A percentile compares a stretch with the other conserved stretches of the same genome.
Evolutionary conservation across 1,139 yeast species (phyloP).

Genomic region (Barnettozyma hawaiiensis): DNA sequence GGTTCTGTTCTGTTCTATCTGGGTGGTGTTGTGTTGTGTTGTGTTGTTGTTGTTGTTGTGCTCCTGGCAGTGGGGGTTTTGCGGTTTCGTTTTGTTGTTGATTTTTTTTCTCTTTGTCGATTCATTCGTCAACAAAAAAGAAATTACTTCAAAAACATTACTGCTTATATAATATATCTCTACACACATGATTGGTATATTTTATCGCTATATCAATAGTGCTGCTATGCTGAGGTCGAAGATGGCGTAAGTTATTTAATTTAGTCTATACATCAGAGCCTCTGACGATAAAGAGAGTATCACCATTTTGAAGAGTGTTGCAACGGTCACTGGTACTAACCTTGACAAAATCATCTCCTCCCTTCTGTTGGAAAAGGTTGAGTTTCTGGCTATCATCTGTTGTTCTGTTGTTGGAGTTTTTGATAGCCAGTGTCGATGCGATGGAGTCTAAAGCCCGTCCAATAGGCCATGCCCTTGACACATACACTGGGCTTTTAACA

Average conservation of each 20-base stretch:
- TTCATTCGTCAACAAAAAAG: neutral
- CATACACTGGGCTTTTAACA: slow-evolving; percentile 38
- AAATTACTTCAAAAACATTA: neutral
- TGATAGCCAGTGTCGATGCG: slow-evolving; percentile 47
- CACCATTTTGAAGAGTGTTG: slow-evolving; percentile 43
- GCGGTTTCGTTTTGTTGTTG: slow-evolving; percentile 1
- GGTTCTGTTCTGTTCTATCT: too few species aligned
- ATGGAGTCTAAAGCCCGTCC: slow-evolving; percentile 75
- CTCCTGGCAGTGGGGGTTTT: neutral
- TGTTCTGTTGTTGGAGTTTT: slow-evolving; percentile 51
- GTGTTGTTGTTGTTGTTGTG: neutral
- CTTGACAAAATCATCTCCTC: slow-evolving; percentile 31
- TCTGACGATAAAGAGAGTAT: slow-evolving; percentile 51
- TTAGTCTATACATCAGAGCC: slow-evolving; percentile 32
- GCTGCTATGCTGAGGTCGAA: too few species aligned
- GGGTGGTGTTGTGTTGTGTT: too few species aligned
- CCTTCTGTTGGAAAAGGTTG: slow-evolving; percentile 26
- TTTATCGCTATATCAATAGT: too few species aligned
- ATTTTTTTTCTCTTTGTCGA: slow-evolving; percentile 3
- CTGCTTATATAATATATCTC: too few species aligned
- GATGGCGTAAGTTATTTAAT: too few species aligned
- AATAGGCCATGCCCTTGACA: slow-evolving; percentile 62
- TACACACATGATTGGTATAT: too few species aligned
- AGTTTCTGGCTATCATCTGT: slow-evolving; percentile 32
- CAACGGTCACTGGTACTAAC: slow-evolving; percentile 41